Conservation (phyloP, 148 eudicot genomes). For the Rheum nobile region DNA sequence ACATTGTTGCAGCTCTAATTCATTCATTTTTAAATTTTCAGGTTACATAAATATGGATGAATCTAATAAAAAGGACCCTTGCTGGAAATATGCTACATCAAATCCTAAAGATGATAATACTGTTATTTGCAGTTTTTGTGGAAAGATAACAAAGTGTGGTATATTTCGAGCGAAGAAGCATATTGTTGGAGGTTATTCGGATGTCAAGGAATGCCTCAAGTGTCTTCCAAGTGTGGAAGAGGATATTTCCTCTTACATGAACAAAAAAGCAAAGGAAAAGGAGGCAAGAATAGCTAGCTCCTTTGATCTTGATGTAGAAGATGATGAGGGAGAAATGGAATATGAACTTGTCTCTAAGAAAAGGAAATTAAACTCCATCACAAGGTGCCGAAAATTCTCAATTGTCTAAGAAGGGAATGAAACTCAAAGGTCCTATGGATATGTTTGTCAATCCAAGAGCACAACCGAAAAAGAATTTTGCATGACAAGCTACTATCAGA, state of each 20-base stretch:
- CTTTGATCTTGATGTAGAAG: neutral
- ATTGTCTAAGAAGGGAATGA: neutral
- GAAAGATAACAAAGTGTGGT: constrained; percentile 1
- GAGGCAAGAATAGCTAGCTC: neutral
- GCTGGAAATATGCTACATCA: neutral
- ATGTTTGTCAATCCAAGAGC: neutral
- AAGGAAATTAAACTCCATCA: neutral
- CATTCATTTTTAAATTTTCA: no score
- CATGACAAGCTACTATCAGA: constrained; percentile 4
- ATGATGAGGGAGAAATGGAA: neutral
- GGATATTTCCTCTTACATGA: neutral
- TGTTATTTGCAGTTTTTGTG: neutral
- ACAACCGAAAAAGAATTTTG: neutral
- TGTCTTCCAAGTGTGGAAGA: neutral
- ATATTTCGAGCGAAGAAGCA: neutral
- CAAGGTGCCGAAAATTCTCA: neutral
- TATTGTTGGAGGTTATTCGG: neutral
- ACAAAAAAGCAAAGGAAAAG: neutral
- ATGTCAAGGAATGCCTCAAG: neutral
- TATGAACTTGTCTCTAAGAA: neutral
- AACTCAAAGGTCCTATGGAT: neutral
- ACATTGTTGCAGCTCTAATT: no score
- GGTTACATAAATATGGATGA: no score
- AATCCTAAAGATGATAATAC: neutral
- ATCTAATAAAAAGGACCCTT: neutral